Percentiles rank a stretch among this genome's conserved stretches.
Evolutionary conservation across 1,139 yeast species (phyloP).

Genomic region (Eremothecium sinecaudum): DNA sequence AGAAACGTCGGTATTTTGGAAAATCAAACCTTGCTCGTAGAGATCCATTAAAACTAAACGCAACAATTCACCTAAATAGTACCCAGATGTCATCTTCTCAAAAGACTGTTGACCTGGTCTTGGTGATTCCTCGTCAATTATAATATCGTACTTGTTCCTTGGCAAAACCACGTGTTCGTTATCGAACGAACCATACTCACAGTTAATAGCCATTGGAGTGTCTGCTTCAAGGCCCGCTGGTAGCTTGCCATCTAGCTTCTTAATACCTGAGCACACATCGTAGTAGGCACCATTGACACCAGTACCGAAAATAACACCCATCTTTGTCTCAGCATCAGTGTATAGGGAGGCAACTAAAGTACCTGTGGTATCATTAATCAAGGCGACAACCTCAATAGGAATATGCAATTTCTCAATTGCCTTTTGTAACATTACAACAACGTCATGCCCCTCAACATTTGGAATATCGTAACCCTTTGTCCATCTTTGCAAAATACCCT

Average conservation of each 20-base stretch:
- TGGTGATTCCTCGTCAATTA: slow-evolving; percentile 78
- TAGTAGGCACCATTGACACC: slow-evolving; percentile 98
- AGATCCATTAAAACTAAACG: slow-evolving; percentile 74
- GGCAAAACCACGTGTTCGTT: slow-evolving; percentile 79
- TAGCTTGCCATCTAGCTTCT: slow-evolving; percentile 69
- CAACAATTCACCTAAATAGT: slow-evolving; percentile 86
- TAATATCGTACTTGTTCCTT: slow-evolving; percentile 77
- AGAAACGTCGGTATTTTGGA: slow-evolving; percentile 57
- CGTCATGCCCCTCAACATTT: slow-evolving; percentile 91
- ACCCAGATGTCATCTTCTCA: slow-evolving; percentile 97
- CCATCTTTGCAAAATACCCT: slow-evolving; percentile 90
- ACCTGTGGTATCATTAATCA: slow-evolving; percentile 96
- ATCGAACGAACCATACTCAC: slow-evolving; percentile 97
- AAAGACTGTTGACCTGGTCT: slow-evolving; percentile 94
- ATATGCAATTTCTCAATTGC: slow-evolving; percentile 56
- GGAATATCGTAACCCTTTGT: slow-evolving; percentile 95
- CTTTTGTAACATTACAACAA: slow-evolving; percentile 78
- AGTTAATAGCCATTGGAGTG: slow-evolving; percentile 88
- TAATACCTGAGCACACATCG: slow-evolving; percentile 64
- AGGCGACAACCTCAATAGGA: slow-evolving; percentile 81
- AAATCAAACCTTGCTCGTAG: slow-evolving; percentile 53
- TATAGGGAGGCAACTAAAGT: slow-evolving; percentile 93
- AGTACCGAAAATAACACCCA: slow-evolving; percentile 96
- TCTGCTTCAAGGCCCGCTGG: slow-evolving; percentile 52
- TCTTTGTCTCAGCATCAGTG: slow-evolving; percentile 76